phyloP scores from a whole-genome alignment of 306 rosid genomes.

The Cicer cuneatum region DNA sequence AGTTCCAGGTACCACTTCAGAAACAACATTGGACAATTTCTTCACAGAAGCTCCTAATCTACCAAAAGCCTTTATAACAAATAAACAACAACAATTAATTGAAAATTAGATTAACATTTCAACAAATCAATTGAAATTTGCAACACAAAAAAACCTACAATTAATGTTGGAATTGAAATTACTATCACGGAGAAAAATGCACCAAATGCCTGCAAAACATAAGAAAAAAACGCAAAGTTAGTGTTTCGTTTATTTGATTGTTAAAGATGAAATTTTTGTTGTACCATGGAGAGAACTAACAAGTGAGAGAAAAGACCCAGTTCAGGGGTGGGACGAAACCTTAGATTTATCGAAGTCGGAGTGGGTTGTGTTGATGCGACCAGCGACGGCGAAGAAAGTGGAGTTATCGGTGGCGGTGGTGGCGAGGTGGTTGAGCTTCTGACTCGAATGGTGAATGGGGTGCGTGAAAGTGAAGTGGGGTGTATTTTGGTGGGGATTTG shows the following conservation, averaged over 20 bases:
- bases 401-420: conserved; percentile 10
- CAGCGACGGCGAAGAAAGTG: neutral
- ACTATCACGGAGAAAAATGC: conserved; percentile 56
- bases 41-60: conserved; percentile 54
- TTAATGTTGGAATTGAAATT: conserved; percentile 56
- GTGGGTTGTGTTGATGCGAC: conserved; percentile 35
- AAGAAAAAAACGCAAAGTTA: neutral
- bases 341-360: conserved; percentile 12
- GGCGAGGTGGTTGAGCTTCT: neutral
- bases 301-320: conserved; percentile 49
- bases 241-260: conserved; percentile 17
- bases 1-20: conserved; percentile 61
- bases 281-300: conserved; percentile 51
- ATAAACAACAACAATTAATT: conserved; percentile 28
- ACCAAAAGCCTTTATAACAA: conserved; percentile 54
- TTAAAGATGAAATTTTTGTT: neutral
- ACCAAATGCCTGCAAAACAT: conserved; percentile 50
- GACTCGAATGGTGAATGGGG: conserved; percentile 10
- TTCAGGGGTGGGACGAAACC: conserved; percentile 48
- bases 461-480: conserved; percentile 1
- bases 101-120: neutral
- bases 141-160: conserved; percentile 44
- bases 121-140: conserved; percentile 3
- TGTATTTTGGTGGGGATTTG: conserved; percentile 6
- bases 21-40: conserved; percentile 55